phyloP scores from a whole-genome alignment of 139 green algal genomes.

The Klebsormidium nitens region DNA sequence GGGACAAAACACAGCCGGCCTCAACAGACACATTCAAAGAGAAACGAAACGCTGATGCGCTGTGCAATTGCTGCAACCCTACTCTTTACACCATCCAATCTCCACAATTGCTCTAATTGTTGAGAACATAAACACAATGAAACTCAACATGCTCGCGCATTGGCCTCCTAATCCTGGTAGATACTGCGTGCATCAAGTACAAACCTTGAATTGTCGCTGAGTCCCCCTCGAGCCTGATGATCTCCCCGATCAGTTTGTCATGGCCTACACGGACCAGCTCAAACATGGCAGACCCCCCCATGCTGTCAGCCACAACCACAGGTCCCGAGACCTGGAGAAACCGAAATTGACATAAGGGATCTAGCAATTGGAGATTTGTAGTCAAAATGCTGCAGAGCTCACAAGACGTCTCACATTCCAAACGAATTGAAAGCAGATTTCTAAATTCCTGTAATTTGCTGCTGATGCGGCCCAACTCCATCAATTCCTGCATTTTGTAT shows the following conservation, averaged over 20 bases:
- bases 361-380: neutral
- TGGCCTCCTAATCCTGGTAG: no score
- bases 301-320: constrained; percentile 92
- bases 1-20: no score
- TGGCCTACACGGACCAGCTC: constrained; percentile 94
- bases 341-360: neutral
- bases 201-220: constrained; percentile 89
- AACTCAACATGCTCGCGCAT: no score
- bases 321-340: constrained; percentile 80
- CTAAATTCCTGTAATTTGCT: neutral
- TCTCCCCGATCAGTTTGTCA: constrained; percentile 95
- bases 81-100: no score
- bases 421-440: neutral
- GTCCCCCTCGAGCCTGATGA: constrained; percentile 96
- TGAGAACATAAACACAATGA: no score
- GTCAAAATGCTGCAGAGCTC: neutral
- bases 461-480: neutral
- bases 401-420: neutral
- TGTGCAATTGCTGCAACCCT: no score
- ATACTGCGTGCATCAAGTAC: neutral
- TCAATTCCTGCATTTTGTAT: neutral
- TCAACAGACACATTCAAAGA: no score
- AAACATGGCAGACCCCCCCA: constrained; percentile 96
- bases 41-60: no score
- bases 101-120: neutral